Conservation (phyloP, 2,329 filamentous ascomycete species). For the Aspergillus flavus region DNA sequence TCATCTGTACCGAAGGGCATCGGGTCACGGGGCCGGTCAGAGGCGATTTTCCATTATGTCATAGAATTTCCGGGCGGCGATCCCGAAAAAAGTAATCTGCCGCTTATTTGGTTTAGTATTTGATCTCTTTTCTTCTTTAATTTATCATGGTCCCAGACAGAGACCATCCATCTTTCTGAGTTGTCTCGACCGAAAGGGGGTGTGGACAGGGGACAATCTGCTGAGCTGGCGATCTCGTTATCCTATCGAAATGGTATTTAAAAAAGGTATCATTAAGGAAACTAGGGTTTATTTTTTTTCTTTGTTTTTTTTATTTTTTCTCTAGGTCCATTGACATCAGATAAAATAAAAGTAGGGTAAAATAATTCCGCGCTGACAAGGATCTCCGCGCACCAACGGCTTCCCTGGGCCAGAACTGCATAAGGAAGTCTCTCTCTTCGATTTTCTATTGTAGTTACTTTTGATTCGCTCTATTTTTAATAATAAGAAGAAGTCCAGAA, state of each 20-base stretch:
- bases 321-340: no score
- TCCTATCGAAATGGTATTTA: neutral
- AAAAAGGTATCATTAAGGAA: no score
- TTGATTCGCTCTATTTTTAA: neutral
- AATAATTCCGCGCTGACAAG: neutral
- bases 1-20: neutral
- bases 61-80: conserved; percentile 24
- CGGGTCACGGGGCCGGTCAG: conserved; percentile 19
- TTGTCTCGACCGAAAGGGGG: neutral
- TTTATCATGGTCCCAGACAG: neutral
- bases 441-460: neutral
- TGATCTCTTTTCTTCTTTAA: neutral
- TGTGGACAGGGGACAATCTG: neutral
- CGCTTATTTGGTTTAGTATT: neutral
- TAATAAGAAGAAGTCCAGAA: no score
- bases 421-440: conserved; percentile 13
- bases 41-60: conserved; percentile 27
- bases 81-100: conserved; percentile 10
- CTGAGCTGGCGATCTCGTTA: neutral
- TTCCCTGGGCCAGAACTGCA: neutral
- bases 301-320: no score
- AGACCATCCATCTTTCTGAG: neutral
- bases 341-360: neutral
- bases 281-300: no score
- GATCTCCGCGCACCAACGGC: neutral